Evolutionary conservation across 2,329 filamentous ascomycete genomes (phyloP), one percentile per base, ranked within the genome.

Genomic region (Claviceps pazoutovae): DNA sequence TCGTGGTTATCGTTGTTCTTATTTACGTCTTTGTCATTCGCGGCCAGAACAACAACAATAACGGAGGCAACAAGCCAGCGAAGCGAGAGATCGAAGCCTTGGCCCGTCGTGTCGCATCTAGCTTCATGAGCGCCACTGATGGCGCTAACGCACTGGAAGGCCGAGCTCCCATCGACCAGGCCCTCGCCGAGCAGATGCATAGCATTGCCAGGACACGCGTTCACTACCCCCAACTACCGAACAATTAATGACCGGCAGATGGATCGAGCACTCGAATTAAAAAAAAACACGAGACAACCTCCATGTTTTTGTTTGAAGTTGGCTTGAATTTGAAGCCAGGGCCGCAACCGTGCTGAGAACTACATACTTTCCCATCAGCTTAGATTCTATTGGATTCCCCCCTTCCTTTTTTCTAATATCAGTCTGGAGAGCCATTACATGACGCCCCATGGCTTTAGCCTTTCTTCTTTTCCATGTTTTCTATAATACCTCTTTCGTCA

Each of bases 1-100:
- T 81, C 46, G 69, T 80, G 45, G 72, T 73, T 43, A 70, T 76
- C 50, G 64, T 73, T 46, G 71, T 80, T 8, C 70, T 74, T 51
- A 66, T 74, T 49, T 77, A 74, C 58, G 59, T 76, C 54, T 64
- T 70, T 30, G 64, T 74, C 54, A 64, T 70, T 53, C 68, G 64
- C 56, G 57, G 53, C 43, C 54, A 57, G 34, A 55, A 54, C 56
- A 57, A 54, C 49, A 55, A 59, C 52, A 56, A 56, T 46, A 61
- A 57, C 36, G 63, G 55, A 51, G 60, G 60, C 56, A 57, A 54
- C 48, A 62, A 57, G 50, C 67, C 30, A 8, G 48, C 30, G 5
- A 50, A 64, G 58, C 64, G 63, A 61, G 62, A 56, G 52, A 53
- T 63, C 26, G 51, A 67, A 49, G 56, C 59, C 39, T 46, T 48